Percentiles rank a stretch among this genome's conserved stretches.
Conservation (phyloP, 345 rosid genomes). For the Nephelium lappaceum region DNA sequence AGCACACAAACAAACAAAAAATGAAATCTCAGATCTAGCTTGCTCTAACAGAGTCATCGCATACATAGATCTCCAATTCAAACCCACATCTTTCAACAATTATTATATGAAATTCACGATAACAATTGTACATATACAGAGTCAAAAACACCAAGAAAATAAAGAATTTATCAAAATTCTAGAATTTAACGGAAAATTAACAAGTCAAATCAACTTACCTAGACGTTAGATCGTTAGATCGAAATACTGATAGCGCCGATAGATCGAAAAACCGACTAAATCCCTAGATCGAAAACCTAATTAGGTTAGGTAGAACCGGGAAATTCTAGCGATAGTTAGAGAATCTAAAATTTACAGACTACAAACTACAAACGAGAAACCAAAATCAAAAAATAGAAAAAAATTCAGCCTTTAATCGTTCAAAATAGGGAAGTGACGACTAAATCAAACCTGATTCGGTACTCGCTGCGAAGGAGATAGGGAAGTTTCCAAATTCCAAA, state of each 20-base stretch:
- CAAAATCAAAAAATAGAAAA: neutral
- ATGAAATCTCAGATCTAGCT: neutral
- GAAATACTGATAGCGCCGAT: neutral
- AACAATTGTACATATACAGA: neutral
- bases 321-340: neutral
- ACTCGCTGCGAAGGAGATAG: neutral
- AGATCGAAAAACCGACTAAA: neutral
- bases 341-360: neutral
- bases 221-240: conserved; percentile 17
- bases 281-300: neutral
- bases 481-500: conserved; percentile 28
- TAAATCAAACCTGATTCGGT: conserved; percentile 29
- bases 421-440: neutral
- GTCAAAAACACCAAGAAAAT: neutral
- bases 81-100: neutral
- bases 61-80: neutral
- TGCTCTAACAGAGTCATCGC: neutral
- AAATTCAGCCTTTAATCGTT: neutral
- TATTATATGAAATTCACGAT: neutral
- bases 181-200: neutral
- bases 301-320: neutral
- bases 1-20: neutral
- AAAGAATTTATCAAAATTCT: neutral
- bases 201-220: conserved; percentile 25
- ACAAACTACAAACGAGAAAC: conserved; percentile 8